Evolutionary conservation across 106 monocot species (phyloP).

Genomic region (Apostasia shenzhenica): DNA sequence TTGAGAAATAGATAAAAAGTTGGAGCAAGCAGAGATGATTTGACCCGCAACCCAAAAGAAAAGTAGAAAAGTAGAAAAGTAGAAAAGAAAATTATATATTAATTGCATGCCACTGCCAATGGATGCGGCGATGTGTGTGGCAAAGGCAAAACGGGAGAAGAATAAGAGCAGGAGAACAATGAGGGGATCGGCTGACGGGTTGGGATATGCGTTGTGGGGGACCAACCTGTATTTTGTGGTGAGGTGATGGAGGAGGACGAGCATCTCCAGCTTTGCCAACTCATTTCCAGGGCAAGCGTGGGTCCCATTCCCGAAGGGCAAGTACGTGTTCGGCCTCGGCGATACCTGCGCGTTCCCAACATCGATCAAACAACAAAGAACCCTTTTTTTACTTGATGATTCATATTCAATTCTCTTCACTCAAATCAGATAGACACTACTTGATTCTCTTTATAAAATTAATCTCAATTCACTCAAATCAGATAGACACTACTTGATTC

Average conservation of each 20-base stretch:
- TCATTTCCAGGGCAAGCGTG: slow-evolving; percentile 97
- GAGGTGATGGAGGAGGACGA: slow-evolving; percentile 91
- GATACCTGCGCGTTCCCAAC: slow-evolving; percentile 24
- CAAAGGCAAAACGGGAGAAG: too few relatives aligned
- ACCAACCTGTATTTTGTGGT: slow-evolving; percentile 75
- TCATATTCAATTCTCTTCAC: background rate
- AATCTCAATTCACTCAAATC: background rate
- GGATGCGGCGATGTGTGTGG: too few relatives aligned
- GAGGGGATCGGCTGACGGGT: background rate
- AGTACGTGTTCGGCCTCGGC: slow-evolving; percentile 82
- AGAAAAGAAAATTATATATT: background rate
- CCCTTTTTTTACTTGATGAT: background rate
- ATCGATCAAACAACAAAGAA: background rate
- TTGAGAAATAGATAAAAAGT: background rate
- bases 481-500: background rate
- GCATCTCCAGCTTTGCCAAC: slow-evolving; percentile 92
- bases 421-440: background rate
- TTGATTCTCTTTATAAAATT: too few relatives aligned
- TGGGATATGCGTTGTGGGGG: background rate
- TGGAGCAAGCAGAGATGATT: background rate
- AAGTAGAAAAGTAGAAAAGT: background rate
- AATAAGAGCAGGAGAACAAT: background rate
- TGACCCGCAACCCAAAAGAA: background rate
- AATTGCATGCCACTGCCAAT: background rate
- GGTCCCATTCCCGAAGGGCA: slow-evolving; percentile 87